Base-by-base conservation (phyloP, 441 rosid species). In the Gossypium gossypioides region DNA sequence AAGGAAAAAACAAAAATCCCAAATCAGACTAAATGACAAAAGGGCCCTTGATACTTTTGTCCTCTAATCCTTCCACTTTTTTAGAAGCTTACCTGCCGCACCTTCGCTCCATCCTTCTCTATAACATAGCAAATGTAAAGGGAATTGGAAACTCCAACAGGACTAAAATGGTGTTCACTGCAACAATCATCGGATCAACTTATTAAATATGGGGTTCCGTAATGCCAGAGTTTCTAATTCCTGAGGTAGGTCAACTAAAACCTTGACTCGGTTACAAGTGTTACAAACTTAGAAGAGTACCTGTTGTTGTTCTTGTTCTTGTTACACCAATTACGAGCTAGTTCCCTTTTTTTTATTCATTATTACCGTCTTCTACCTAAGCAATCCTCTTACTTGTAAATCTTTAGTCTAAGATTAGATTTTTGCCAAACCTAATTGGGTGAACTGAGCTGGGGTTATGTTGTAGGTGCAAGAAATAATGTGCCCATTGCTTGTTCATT, bases 201-300 rank as follows among this genome's bases (percentile, higher is more conserved):
- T 80, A 59, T 72, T 80, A 65, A 75, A 79, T 60, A 66, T 62
- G 68, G 71, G 76, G 52, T 79, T 82, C 81, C 75, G 55, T 72
- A 69, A 68, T 75, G 76, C 72, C 66, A 66, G 72, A 72, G 48
- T 71, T 73, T 78, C 82, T 54, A 46, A 34, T 71, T 57, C 60
- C 59, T 71, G 80, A 79, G 82, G 80, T 77, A 61, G 88, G 80
- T 84, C 27, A 79, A 74, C 84, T 77, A 68, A 77, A 73, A 51
- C 46, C 69, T 77, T 75, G 72, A 61, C 77, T 77, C 72, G 25
- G 57, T 65, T 46, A 5, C 32, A 61, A 29, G 71, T 15, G 15
- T 55, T 55, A 21, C n/a, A 19, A 8, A 34, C 40, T 44, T 56
- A 19, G 44, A 24, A 15, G 46, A 57, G 65, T n/a, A 24, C 37